Evolutionary conservation across 2,329 filamentous ascomycete genomes (phyloP), one percentile per base, ranked within the genome.

Genomic region (Sordariomycetes sp.): DNA sequence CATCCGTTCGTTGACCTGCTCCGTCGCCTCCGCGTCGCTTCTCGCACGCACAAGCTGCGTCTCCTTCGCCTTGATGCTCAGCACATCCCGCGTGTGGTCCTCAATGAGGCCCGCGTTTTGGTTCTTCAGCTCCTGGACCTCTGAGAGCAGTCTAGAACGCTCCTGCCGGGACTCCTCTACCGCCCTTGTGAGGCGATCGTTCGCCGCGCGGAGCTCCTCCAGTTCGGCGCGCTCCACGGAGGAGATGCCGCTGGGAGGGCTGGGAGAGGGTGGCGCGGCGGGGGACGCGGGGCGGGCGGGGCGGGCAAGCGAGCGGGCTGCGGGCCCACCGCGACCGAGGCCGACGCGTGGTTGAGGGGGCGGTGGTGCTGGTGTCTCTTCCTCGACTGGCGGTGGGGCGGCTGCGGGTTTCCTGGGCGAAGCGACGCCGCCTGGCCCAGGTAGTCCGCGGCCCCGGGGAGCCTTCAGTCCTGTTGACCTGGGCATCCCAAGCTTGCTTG

Each of bases 41-140:
- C 92, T 82, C 12, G 94, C 92, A 52, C 94, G 87, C 11, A 97
- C 93, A 5, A 99, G 81, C 66, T 99, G 94, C 3, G 94, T 97
- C 71, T 99, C 94, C 72, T 99, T 99, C 16, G 94, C 94, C 71
- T 97, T 97, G 74, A 99, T 95, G 65, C 91, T 94, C 50, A 99
- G 79, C 0, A 97, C 90, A 66, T 99, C 93, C 54, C 93, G 82
- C 0, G 94, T 99, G 70, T 97, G 93, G 66, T 97, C 93, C 72
- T 99, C 94, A 61, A 99, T 99, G 37, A 99, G 79, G 62, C 94
- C 88, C 25, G 94, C 94, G 67, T 99, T 99, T 69, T 97, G 90
- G 66, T 96, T 95, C 73, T 97, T 95, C 34, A 99, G 80, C 72
- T 97, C 94, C 64, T 93, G 88, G 50, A 97, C 87, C 70, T 97